phyloP scores from a whole-genome alignment of 2,329 filamentous ascomycete genomes.

The Diplodia mutila region DNA sequence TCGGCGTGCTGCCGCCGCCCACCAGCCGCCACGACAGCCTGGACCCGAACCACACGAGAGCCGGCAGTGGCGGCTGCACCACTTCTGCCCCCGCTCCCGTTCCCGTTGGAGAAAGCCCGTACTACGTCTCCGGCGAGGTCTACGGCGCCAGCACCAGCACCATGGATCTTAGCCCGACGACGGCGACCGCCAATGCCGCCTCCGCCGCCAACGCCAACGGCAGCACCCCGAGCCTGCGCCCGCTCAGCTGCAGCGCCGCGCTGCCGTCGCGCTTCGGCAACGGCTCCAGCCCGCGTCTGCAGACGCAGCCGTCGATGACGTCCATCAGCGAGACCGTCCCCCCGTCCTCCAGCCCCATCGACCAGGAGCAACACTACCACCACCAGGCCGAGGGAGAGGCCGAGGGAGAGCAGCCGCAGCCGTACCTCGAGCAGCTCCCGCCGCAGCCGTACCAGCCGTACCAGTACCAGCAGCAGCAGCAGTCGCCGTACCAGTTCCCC shows the following conservation, averaged over 20 bases:
- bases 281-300: constrained; percentile 5
- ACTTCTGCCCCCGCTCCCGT: background rate
- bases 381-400: background rate
- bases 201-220: background rate
- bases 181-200: background rate
- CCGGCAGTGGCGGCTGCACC: background rate
- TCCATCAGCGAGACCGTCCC: background rate
- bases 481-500: background rate
- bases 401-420: background rate
- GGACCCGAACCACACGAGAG: background rate
- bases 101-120: background rate
- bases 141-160: constrained; percentile 1
- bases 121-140: background rate
- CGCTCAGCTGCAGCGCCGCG: constrained; percentile 1
- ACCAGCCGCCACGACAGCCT: constrained; percentile 1
- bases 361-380: background rate
- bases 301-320: background rate
- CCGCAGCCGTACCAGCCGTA: background rate
- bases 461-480: no score
- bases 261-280: background rate
- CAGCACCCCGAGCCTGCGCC: background rate
- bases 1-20: constrained; percentile 5
- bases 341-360: background rate
- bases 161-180: background rate
- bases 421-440: background rate